These are phyloP conservation scores for Aspergillus nomiae DNA, from an alignment of 2,329 filamentous ascomycete genomes.

Conservation along the genomic window DNA sequence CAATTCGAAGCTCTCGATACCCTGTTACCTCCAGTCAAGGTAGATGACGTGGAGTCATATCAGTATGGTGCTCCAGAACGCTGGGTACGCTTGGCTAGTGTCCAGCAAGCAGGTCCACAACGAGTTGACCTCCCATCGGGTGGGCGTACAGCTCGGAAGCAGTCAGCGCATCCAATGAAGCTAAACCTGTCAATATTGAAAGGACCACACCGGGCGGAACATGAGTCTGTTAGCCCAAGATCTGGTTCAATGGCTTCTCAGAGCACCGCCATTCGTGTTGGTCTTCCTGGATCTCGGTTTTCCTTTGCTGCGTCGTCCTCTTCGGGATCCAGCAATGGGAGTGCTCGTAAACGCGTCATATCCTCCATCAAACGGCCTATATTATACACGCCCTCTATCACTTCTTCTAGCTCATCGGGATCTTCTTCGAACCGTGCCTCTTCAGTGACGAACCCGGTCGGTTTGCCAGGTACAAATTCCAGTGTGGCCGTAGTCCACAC, in stretches of 20 bases:
- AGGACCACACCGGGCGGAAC: slow-evolving; percentile 21
- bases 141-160: slow-evolving; percentile 41
- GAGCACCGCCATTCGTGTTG: slow-evolving; percentile 38
- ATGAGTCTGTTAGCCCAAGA: slow-evolving; percentile 24
- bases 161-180: slow-evolving; percentile 20
- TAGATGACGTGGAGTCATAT: slow-evolving; percentile 59
- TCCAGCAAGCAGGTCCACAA: slow-evolving; percentile 36
- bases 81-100: slow-evolving; percentile 43
- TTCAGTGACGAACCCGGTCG: slow-evolving; percentile 18
- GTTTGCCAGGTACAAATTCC: slow-evolving; percentile 36
- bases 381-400: slow-evolving; percentile 36
- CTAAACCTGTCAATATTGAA: slow-evolving; percentile 27
- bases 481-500: slow-evolving; percentile 36
- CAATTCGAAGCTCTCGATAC: slow-evolving; percentile 59
- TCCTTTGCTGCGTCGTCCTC: slow-evolving; percentile 37
- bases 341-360: slow-evolving; percentile 19
- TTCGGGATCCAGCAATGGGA: slow-evolving; percentile 31
- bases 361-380: slow-evolving; percentile 29
- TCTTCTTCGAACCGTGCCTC: slow-evolving; percentile 21
- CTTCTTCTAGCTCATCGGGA: slow-evolving; percentile 32
- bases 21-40: slow-evolving; percentile 55
- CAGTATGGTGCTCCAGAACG: slow-evolving; percentile 62
- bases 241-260: slow-evolving; percentile 37
- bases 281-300: slow-evolving; percentile 31
- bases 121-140: slow-evolving; percentile 42